Evolutionary conservation across 306 rosid genomes (phyloP).

Genomic region (Lablab purpureus): DNA sequence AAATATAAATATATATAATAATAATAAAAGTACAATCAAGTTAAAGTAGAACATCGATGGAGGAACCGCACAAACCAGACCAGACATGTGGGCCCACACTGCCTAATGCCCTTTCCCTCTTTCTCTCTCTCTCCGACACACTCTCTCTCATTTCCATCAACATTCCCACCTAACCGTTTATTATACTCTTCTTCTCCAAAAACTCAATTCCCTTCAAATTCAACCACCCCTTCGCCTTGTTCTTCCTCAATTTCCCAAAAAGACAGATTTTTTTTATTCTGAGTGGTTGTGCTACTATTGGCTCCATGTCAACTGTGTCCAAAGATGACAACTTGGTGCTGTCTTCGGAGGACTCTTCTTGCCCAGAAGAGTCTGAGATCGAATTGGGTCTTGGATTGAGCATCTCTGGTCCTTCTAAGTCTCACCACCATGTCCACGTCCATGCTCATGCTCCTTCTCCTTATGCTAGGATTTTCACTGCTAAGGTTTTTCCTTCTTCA

Average conservation of each 20-base stretch:
- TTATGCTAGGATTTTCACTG: conserved; percentile 71
- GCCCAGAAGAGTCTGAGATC: conserved; percentile 82
- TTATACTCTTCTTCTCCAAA: not conserved
- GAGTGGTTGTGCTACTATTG: conserved; percentile 29
- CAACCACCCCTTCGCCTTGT: conserved; percentile 23
- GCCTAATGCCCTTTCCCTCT: not conserved
- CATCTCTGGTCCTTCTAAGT: conserved; percentile 56
- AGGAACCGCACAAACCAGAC: conserved; percentile 43
- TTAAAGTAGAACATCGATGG: conserved; percentile 46
- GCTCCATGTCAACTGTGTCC: conserved; percentile 69
- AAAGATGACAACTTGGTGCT: conserved; percentile 75
- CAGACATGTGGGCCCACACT: conserved; percentile 46
- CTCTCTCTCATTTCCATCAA: conserved; percentile 20
- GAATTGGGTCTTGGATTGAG: conserved; percentile 84
- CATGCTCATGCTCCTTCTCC: conserved; percentile 36
- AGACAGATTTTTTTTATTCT: not conserved
- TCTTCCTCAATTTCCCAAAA: not conserved
- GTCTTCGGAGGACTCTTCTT: conserved; percentile 87
- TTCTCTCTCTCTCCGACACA: not conserved
- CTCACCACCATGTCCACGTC: conserved; percentile 36
- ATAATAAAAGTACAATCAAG: conserved; percentile 21
- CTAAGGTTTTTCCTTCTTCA: conserved; percentile 69
- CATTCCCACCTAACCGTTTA: conserved; percentile 47
- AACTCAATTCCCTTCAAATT: conserved; percentile 37
- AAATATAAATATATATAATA: not conserved